Evolutionary conservation across 1,139 yeast genomes (phyloP).

Genomic region (Trichomonascaceae sp.): DNA sequence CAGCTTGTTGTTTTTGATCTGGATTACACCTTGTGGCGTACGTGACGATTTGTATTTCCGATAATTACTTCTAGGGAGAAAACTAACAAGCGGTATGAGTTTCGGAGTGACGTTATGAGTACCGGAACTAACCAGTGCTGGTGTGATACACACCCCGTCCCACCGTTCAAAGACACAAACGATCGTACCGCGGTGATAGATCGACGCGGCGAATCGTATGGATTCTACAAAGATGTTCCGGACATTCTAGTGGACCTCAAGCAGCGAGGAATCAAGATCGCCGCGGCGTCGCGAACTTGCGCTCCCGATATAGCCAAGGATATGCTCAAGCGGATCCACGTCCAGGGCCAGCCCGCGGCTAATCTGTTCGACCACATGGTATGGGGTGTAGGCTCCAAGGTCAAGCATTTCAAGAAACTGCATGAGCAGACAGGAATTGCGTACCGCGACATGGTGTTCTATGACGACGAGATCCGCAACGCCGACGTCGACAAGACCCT

Average conservation of each 20-base stretch:
- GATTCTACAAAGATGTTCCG: conserved; percentile 50
- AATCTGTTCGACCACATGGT: conserved; percentile 40
- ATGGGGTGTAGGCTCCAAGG: conserved; percentile 60
- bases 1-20: conserved; percentile 58
- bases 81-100: conserved; percentile 9
- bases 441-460: conserved; percentile 42
- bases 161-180: conserved; percentile 32
- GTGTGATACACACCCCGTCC: conserved; percentile 55
- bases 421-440: conserved; percentile 36
- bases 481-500: conserved; percentile 44
- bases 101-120: background rate
- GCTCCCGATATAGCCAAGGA: conserved; percentile 50
- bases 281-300: conserved; percentile 55
- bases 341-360: conserved; percentile 36
- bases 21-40: conserved; percentile 72
- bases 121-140: conserved; percentile 25
- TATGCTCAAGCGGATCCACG: conserved; percentile 35
- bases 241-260: conserved; percentile 29
- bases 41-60: conserved; percentile 30
- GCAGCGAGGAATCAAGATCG: conserved; percentile 25
- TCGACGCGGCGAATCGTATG: conserved; percentile 34
- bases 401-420: conserved; percentile 38
- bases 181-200: conserved; percentile 28
- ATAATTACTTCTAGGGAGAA: background rate
- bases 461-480: conserved; percentile 59